phyloP scores from a whole-genome alignment of 805 yeast species.

The Lipomyces lipofer region DNA sequence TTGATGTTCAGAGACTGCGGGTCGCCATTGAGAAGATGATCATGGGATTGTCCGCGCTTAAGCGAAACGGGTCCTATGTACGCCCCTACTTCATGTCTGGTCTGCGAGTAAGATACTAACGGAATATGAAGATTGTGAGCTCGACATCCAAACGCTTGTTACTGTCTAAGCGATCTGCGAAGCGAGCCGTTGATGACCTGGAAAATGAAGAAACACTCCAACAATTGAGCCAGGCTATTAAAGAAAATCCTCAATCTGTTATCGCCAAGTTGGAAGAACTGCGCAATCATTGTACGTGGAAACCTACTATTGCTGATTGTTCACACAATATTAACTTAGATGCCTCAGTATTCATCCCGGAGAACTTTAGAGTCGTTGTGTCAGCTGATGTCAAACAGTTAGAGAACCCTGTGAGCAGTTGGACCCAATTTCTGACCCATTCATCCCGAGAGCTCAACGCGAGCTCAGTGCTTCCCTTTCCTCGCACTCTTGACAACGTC shows the following conservation, averaged over 20 bases:
- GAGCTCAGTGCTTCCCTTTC: conserved; percentile 35
- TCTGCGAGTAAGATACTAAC: too few relatives aligned
- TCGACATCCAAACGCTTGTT: conserved; percentile 57
- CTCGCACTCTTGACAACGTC: conserved; percentile 51
- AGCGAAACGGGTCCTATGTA: conserved; percentile 64
- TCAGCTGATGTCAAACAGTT: conserved; percentile 65
- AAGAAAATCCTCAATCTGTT: conserved; percentile 46
- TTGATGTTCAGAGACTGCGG: conserved; percentile 70
- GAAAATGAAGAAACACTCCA: conserved; percentile 59
- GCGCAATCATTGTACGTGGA: too few relatives aligned
- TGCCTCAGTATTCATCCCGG: conserved; percentile 51
- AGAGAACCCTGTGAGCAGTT: conserved; percentile 56
- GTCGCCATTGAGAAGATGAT: conserved; percentile 63
- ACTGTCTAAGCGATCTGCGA: conserved; percentile 58
- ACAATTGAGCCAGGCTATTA: conserved; percentile 48
- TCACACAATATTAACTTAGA: too few relatives aligned
- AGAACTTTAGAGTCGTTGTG: conserved; percentile 66
- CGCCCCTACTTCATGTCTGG: too few relatives aligned
- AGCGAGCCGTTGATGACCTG: conserved; percentile 64
- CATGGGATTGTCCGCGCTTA: conserved; percentile 60
- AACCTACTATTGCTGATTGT: too few relatives aligned
- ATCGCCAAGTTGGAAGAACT: conserved; percentile 50
- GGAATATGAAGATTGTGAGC: conserved; percentile 60
- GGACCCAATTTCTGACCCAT: conserved; percentile 48
- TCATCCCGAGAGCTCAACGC: background rate